Evolutionary conservation across 164 flowering plant species (phyloP).

Genomic region (Vitis rupestris): DNA sequence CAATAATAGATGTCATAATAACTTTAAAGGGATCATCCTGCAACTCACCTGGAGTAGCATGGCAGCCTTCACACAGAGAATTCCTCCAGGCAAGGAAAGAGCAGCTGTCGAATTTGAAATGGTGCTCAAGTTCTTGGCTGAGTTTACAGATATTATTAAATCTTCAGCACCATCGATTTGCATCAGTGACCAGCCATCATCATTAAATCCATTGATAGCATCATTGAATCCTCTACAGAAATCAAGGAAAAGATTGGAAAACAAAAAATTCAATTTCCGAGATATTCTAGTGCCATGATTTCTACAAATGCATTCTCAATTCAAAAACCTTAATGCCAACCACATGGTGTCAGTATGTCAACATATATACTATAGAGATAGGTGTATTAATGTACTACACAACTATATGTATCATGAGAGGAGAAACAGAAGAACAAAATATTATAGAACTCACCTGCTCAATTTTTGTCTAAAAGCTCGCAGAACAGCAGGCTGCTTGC

Average conservation of each 20-base stretch:
- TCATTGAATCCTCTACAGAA: slow-evolving; percentile 85
- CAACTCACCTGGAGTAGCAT: slow-evolving; percentile 90
- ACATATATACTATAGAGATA: too few relatives aligned
- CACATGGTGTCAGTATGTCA: too few relatives aligned
- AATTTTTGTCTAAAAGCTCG: slow-evolving; percentile 90
- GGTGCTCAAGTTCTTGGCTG: slow-evolving; percentile 49
- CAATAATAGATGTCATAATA: neutral
- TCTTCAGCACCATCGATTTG: slow-evolving; percentile 79
- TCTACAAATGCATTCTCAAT: too few relatives aligned
- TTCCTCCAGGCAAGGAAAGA: slow-evolving; percentile 61
- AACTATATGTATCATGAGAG: too few relatives aligned
- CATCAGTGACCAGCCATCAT: slow-evolving; percentile 89
- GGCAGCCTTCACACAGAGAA: slow-evolving; percentile 92
- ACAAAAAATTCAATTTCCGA: neutral
- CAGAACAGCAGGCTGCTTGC: slow-evolving; percentile 94
- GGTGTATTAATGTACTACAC: too few relatives aligned
- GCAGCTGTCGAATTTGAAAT: slow-evolving; percentile 34
- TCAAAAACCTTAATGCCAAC: too few relatives aligned
- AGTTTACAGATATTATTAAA: slow-evolving; percentile 68
- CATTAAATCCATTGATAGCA: slow-evolving; percentile 84
- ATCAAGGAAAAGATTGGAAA: neutral
- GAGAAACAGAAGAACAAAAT: neutral
- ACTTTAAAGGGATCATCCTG: neutral
- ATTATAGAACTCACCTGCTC: slow-evolving; percentile 54
- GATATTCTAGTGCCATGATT: too few relatives aligned